These are phyloP conservation scores for Eucalyptus lansdowneana DNA, from an alignment of 345 rosid species.

Conservation along the genomic window DNA sequence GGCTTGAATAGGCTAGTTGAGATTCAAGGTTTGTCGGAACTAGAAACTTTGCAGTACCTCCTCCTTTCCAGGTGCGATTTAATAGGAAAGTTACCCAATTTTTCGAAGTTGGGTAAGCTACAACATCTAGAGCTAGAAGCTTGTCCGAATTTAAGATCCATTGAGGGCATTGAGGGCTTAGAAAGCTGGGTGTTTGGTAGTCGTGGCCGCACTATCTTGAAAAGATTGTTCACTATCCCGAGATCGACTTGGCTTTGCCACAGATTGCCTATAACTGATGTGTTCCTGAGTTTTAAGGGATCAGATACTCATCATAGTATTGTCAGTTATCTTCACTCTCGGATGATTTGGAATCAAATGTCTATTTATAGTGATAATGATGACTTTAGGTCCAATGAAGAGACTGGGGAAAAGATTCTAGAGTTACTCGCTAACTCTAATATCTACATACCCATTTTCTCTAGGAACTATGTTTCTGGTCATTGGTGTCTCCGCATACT, in stretches of 20 bases:
- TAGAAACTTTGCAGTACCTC: neutral
- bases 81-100: neutral
- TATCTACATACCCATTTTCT: neutral
- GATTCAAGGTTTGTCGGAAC: neutral
- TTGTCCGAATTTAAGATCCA: neutral
- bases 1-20: neutral
- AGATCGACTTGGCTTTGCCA: neutral
- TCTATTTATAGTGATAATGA: neutral
- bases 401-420: neutral
- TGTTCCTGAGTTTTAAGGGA: neutral
- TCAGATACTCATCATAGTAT: neutral
- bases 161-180: neutral
- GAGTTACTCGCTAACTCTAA: neutral
- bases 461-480: neutral
- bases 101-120: neutral
- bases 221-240: neutral
- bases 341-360: neutral
- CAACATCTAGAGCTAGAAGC: neutral
- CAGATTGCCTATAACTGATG: neutral
- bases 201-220: neutral
- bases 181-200: neutral
- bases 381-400: neutral
- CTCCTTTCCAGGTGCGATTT: neutral
- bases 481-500: neutral
- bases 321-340: neutral